Base-by-base conservation (phyloP, 495 filamentous ascomycete genomes). In the Bryoglossum gracile region DNA sequence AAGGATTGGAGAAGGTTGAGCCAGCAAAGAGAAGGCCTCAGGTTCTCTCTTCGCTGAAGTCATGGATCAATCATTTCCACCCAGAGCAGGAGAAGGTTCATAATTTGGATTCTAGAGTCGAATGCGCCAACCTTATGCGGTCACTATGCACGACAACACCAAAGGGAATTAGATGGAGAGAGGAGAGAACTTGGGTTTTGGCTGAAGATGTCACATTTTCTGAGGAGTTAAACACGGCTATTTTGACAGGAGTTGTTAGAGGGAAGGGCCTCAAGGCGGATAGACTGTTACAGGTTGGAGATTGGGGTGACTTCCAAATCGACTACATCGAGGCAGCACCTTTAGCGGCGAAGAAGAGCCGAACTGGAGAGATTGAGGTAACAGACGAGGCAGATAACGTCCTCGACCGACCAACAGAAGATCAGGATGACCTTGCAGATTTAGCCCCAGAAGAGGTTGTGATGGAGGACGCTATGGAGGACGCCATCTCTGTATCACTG, bases 301-400 rank as follows among this genome's bases (percentile, higher is more conserved):
- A 95, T 47, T 95, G 88, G 84, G 94, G 92, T 18, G 86, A 90
- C 54, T 97, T 91, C 62, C 91, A 96, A 69, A 82, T 98, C 46
- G 86, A 86, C 35, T 90, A 86, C 56, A 90, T 95, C 56, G 82
- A 76, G 26, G 80, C 82, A 13, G 84, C 86, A 17, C 78, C 84
- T 1, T 64, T 84, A 28, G 60, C 72, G 0, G 63, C 63, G 23
- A 64, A 67, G 19, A 74, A 68, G 59, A 82, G 76, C 50, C 73
- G 70, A 37, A 73, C 77, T 11, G 82, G 89, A 43, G 68, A 69
- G 1, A 94, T 95, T 84, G 66, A 63, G 14, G 65, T 89, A 3
- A 87, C 95, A 51, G 67, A 67, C 34, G 66, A 64, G 25, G 65
- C 65, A 6, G 70, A 74, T 14, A 64, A 77, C 43, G 58, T 82